A percentile compares a stretch with the other conserved stretches of the same genome.
These are phyloP conservation scores for Saccharomycopsis sp. DNA, from an alignment of 805 yeast species.

Conservation along the genomic window DNA sequence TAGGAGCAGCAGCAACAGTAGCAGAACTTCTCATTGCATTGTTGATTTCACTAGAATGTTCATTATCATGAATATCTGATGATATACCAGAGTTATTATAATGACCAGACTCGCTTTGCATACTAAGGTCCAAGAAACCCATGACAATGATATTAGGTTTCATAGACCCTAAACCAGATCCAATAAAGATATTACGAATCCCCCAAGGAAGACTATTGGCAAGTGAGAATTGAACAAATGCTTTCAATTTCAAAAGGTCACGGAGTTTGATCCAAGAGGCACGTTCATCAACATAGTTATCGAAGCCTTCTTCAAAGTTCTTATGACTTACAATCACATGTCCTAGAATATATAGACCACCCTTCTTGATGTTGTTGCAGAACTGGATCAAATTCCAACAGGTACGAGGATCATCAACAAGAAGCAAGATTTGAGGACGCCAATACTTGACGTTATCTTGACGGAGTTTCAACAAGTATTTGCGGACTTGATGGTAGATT, in stretches of 20 bases:
- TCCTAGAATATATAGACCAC: constrained; percentile 87
- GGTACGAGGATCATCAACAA: constrained; percentile 88
- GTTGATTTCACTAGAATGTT: constrained; percentile 6
- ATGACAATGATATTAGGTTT: constrained; percentile 89
- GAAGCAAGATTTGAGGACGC: constrained; percentile 89
- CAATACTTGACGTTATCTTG: constrained; percentile 96
- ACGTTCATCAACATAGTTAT: constrained; percentile 66
- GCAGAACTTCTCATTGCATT: constrained; percentile 9
- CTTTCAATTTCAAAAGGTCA: constrained; percentile 73
- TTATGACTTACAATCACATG: constrained; percentile 71
- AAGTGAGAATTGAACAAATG: constrained; percentile 87
- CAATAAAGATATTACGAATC: constrained; percentile 81
- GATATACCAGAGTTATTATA: constrained; percentile 11
- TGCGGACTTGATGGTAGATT: constrained; percentile 94
- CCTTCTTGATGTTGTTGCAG: constrained; percentile 92
- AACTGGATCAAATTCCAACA: constrained; percentile 88
- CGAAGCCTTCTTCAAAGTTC: constrained; percentile 55
- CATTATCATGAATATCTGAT: constrained; percentile 9
- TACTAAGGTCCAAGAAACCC: constrained; percentile 72
- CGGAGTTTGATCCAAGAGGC: constrained; percentile 80
- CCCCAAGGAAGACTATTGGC: constrained; percentile 94
- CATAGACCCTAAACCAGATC: constrained; percentile 98
- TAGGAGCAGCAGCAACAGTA: background rate
- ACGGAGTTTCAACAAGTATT: constrained; percentile 72
- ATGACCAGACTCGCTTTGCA: constrained; percentile 22